Conservation (phyloP, 768 basidiomycete genomes). For the Lentinula lateritia region DNA sequence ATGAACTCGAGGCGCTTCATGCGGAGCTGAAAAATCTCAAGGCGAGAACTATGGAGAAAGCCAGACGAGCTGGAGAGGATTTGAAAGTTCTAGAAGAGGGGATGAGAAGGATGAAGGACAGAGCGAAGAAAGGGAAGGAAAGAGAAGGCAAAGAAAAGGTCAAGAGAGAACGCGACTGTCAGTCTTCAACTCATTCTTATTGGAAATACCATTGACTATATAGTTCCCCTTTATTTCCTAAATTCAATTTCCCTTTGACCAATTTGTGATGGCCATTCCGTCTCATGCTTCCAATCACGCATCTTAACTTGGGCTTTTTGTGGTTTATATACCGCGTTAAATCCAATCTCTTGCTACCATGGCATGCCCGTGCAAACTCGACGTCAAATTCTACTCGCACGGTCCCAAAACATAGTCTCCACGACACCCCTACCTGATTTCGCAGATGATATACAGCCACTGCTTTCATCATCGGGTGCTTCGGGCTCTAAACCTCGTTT, state of each 20-base stretch:
- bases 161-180: slow-evolving; percentile 73
- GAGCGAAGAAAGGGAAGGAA: slow-evolving; percentile 65
- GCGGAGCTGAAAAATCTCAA: slow-evolving; percentile 53
- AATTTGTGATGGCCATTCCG: neutral
- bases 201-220: slow-evolving; percentile 14
- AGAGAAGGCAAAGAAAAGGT: slow-evolving; percentile 59
- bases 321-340: neutral
- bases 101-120: slow-evolving; percentile 72
- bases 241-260: neutral
- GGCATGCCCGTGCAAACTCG: slow-evolving; percentile 5
- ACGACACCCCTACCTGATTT: slow-evolving; percentile 42
- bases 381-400: slow-evolving; percentile 2
- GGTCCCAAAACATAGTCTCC: neutral
- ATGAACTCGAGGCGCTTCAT: slow-evolving; percentile 65
- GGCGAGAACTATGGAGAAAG: slow-evolving; percentile 52
- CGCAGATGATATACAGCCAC: slow-evolving; percentile 40
- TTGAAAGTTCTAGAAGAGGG: slow-evolving; percentile 70
- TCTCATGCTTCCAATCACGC: neutral
- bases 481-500: slow-evolving; percentile 38
- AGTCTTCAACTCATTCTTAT: slow-evolving; percentile 27
- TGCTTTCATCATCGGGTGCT: slow-evolving; percentile 1
- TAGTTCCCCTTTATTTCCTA: slow-evolving; percentile 10
- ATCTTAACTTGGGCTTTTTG: neutral
- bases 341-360: neutral
- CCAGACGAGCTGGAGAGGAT: slow-evolving; percentile 73